Base-by-base conservation (phyloP, 345 rosid species). In the Brassica nigra region DNA sequence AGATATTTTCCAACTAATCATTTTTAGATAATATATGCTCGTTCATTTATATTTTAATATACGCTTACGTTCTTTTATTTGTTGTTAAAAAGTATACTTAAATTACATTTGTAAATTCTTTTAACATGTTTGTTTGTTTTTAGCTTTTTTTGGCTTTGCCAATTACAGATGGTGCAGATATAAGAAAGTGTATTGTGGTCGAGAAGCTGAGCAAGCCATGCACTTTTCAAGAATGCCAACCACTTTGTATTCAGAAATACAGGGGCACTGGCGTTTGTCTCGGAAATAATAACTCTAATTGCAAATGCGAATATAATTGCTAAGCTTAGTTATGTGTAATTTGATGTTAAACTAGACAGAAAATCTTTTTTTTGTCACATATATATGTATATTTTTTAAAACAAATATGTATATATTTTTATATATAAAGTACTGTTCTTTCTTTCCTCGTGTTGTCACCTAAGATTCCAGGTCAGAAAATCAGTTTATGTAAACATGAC, bases 171-270 rank as follows among this genome's bases (percentile, higher is more conserved):
- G 73, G 61, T 57, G 80, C n/a, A 2, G 3, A 4, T 8, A 10
- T 23, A 29, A 68, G 6, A 62, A 44, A 8, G 52, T 76, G 80
- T 47, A 47, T 6, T 12, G 29, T 2, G 42, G 15, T 3, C 37
- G 11, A 69, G 29, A 20, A 30, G 2, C 74, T 76, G 20, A 18
- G 34, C 68, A 68, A 68, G 68, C 62, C 80, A 61, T 76, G 80
- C 74, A 76, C 1, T 30, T 61, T 76, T 59, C 8, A 18, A 30
- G 47, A 76, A 16, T 76, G 74, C 28, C 14, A 12, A 30, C 74
- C 74, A 44, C n/a, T 12, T 59, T 76, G 80, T 68, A 0, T 29
- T 59, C 33, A 68, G 62, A 59, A 59, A 16, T 68, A 42, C 62
- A 44, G 30, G 1, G 74, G 79, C 0, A 37, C 44, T 30, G 79